Evolutionary conservation across 2,329 filamentous ascomycete species (phyloP).

Genomic region (Lasiodiplodia sp.): DNA sequence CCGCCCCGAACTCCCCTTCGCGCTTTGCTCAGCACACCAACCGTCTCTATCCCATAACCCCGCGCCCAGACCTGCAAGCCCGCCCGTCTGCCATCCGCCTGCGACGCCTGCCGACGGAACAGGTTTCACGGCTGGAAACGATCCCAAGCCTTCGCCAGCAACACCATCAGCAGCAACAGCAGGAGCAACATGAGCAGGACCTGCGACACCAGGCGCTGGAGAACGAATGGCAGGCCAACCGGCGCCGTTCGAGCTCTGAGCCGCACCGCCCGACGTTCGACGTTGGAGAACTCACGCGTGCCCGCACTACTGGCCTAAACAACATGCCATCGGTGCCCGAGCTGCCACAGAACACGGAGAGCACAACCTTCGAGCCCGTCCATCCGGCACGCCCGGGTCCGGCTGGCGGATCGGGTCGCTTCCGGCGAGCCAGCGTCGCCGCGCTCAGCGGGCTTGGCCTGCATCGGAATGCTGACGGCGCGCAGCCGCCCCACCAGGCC

Average conservation of each 20-base stretch:
- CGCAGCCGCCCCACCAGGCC: background rate
- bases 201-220: conserved; percentile 1
- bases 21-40: conserved; percentile 1
- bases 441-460: conserved; percentile 10
- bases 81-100: conserved; percentile 21
- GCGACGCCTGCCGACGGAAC: conserved; percentile 11
- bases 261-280: conserved; percentile 27
- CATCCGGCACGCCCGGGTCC: conserved; percentile 5
- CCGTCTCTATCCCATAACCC: conserved; percentile 17
- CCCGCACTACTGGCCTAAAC: conserved; percentile 17
- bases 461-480: conserved; percentile 6
- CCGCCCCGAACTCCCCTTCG: conserved; percentile 10
- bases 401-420: conserved; percentile 16
- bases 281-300: conserved; percentile 13
- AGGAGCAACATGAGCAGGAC: conserved; percentile 16
- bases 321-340: conserved; percentile 29
- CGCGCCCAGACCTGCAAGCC: conserved; percentile 18
- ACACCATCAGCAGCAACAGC: conserved; percentile 15
- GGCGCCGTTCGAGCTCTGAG: conserved; percentile 29
- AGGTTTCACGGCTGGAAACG: background rate
- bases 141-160: conserved; percentile 21
- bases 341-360: conserved; percentile 1
- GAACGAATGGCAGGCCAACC: conserved; percentile 25
- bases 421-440: conserved; percentile 23
- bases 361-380: conserved; percentile 14